Evolutionary conservation across 768 basidiomycete species (phyloP).

Genomic region (Rubroboletus pulcherrimus): DNA sequence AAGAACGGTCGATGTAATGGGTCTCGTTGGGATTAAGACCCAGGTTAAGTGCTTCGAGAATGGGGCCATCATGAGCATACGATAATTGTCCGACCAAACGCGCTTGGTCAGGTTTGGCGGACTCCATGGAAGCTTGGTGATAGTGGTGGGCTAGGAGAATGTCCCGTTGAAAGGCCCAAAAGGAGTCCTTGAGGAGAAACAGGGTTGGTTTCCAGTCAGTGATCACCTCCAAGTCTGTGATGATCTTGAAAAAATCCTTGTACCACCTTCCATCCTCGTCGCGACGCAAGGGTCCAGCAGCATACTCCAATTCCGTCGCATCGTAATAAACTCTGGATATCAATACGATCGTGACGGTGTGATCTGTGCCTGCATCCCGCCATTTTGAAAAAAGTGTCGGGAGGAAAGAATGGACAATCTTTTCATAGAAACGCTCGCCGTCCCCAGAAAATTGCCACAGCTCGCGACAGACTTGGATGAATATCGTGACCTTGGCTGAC

Average conservation of each 20-base stretch:
- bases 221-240: slow-evolving; percentile 87
- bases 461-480: slow-evolving; percentile 94
- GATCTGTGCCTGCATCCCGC: slow-evolving; percentile 81
- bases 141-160: slow-evolving; percentile 89
- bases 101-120: slow-evolving; percentile 43
- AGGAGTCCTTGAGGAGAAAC: slow-evolving; percentile 81
- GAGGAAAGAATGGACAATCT: slow-evolving; percentile 96
- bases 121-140: slow-evolving; percentile 60
- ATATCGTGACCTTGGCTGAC: slow-evolving; percentile 88
- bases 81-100: slow-evolving; percentile 77
- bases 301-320: slow-evolving; percentile 70
- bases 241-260: slow-evolving; percentile 96
- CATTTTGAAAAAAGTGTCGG: slow-evolving; percentile 85
- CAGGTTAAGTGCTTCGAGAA: slow-evolving; percentile 94
- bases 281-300: slow-evolving; percentile 72
- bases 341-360: slow-evolving; percentile 90
- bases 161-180: slow-evolving; percentile 88
- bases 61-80: slow-evolving; percentile 88
- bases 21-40: slow-evolving; percentile 90
- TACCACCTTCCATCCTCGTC: slow-evolving; percentile 80
- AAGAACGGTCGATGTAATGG: slow-evolving; percentile 92
- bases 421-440: slow-evolving; percentile 93
- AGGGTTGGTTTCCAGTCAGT: slow-evolving; percentile 86
- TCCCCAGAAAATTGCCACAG: slow-evolving; percentile 97
- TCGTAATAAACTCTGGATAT: slow-evolving; percentile 93